Base-by-base conservation (phyloP, 2,329 filamentous ascomycete species). In the Gaeumannomyces sp. region DNA sequence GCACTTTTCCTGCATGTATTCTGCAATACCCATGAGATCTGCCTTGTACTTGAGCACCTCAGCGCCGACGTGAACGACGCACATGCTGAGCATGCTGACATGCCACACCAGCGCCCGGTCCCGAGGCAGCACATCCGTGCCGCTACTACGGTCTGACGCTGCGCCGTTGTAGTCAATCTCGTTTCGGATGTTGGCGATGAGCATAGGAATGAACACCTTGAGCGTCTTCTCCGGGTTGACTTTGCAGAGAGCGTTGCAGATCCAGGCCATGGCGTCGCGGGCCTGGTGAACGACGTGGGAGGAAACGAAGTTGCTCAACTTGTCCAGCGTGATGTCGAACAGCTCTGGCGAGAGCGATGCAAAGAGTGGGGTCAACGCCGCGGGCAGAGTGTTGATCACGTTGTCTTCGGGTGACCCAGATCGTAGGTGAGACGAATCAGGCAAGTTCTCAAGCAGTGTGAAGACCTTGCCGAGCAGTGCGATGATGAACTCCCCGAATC, bases 151-250 rank as follows among this genome's bases (percentile, higher is more conserved):
- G 65, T 96, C 96, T 2, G 94, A 98, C 2, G 94, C 96, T 27
- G 95, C 95, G 62, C 94, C 92, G 73, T 98, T 99, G 75, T 94
- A 92, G 72, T 97, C 93, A 69, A 99, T 99, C 76, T 99, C 95
- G 67, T 92, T 96, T 67, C 93, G 91, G 69, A 99, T 99, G 65
- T 92, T 93, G 73, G 91, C 85, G 62, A 96, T 90, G 64, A 98
- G 82, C 80, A 97, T 92, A 1, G 95, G 95, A 38, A 99, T 84
- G 64, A 99, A 90, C 19, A 92, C 87, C 73, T 93, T 95, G 62
- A 99, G 81, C 0, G 95, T 93, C 79, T 97, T 97, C 74, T 94
- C 89, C 0, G 96, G 93, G 70, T 96, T 92, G 70, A 96, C 92
- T 77, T 98, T 98, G 82, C 95, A 97, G 29, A 99, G 83, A 0